These are phyloP conservation scores for Bruguiera gymnorhiza DNA, from an alignment of 345 rosid genomes.

Conservation along the genomic window DNA sequence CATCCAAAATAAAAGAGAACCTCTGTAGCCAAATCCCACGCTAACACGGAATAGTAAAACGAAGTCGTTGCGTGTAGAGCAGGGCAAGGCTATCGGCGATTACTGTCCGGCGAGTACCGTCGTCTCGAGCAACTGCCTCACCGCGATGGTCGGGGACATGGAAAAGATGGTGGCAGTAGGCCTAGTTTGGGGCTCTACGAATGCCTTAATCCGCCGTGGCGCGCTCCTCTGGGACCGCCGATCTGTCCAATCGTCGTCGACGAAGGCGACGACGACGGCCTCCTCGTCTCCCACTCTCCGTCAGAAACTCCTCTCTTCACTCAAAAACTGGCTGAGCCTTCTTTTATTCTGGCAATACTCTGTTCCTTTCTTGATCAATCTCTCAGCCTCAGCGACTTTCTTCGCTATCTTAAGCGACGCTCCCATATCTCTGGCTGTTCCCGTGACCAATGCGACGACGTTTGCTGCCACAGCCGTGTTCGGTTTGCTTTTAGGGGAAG, in stretches of 20 bases:
- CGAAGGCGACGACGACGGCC: neutral
- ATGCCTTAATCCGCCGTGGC: conserved; percentile 86
- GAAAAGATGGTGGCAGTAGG: conserved; percentile 91
- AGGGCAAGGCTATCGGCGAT: neutral
- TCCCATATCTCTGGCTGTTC: conserved; percentile 84
- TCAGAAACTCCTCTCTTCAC: conserved; percentile 35
- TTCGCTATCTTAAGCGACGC: conserved; percentile 64
- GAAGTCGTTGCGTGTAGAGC: too few species aligned
- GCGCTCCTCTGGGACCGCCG: conserved; percentile 69
- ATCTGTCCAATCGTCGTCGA: conserved; percentile 15
- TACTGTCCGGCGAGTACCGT: neutral
- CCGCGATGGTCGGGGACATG: conserved; percentile 52
- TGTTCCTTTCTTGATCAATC: conserved; percentile 71
- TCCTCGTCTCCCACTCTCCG: conserved; percentile 28
- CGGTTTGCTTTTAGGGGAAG: conserved; percentile 72
- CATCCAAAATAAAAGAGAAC: too few species aligned
- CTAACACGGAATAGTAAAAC: too few species aligned
- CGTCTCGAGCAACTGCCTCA: neutral
- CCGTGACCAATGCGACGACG: conserved; percentile 87
- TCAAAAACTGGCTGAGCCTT: conserved; percentile 53
- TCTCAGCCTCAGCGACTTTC: conserved; percentile 88
- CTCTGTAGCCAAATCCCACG: too few species aligned
- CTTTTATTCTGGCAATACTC: conserved; percentile 89
- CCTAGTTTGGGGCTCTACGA: conserved; percentile 88
- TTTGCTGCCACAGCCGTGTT: conserved; percentile 85